Evolutionary conservation across 306 rosid genomes (phyloP).

Genomic region (Myrica gale): DNA sequence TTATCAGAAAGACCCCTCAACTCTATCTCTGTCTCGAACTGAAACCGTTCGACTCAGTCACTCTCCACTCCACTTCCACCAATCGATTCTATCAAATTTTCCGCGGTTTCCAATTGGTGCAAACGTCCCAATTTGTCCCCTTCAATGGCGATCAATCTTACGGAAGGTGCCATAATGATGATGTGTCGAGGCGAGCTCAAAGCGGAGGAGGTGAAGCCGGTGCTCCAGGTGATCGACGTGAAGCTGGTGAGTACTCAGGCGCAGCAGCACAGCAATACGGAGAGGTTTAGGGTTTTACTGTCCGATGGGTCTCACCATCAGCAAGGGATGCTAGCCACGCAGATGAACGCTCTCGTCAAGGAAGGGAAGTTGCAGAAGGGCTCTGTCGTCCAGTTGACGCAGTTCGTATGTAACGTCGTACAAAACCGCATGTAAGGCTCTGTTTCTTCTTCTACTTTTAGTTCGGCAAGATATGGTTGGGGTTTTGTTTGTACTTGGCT

Average conservation of each 20-base stretch:
- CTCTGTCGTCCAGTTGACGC: conserved; percentile 48
- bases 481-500: neutral
- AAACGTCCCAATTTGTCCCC: neutral
- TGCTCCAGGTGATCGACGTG: conserved; percentile 65
- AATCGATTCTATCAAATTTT: neutral
- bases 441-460: neutral
- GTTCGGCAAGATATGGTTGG: neutral
- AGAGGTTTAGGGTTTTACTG: conserved; percentile 59
- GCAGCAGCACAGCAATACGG: conserved; percentile 32
- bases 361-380: conserved; percentile 59
- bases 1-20: conserved; percentile 21
- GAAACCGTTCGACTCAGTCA: neutral
- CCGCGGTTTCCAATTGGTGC: neutral
- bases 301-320: conserved; percentile 64
- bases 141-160: conserved; percentile 48
- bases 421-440: conserved; percentile 64
- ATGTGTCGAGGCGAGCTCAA: conserved; percentile 39
- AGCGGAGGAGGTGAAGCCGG: conserved; percentile 44
- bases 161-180: conserved; percentile 50
- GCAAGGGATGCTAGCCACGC: conserved; percentile 80
- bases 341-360: conserved; percentile 50
- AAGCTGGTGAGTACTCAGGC: conserved; percentile 46
- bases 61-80: neutral
- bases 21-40: conserved; percentile 6
- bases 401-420: conserved; percentile 54